phyloP scores from a whole-genome alignment of 2,329 filamentous ascomycete genomes.

The Mollisiaceae sp. region DNA sequence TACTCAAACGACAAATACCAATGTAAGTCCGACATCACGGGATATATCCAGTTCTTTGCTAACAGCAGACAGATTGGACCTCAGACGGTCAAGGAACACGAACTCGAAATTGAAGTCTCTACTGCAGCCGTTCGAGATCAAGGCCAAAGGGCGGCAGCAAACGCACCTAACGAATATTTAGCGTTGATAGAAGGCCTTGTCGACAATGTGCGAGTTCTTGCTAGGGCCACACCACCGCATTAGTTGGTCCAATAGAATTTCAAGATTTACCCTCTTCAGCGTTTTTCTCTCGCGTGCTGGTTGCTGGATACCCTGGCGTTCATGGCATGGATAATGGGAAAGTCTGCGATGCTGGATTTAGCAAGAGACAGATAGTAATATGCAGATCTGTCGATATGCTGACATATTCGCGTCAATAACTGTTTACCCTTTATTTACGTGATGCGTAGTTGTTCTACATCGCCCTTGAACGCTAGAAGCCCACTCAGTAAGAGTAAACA shows the following conservation, averaged over 20 bases:
- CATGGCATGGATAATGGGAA: not conserved
- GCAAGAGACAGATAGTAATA: slow-evolving; percentile 9
- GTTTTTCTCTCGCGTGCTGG: not conserved
- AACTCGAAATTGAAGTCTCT: slow-evolving; percentile 81
- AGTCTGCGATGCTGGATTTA: slow-evolving; percentile 4
- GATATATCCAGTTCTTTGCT: not conserved
- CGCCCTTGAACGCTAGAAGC: not conserved
- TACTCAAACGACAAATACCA: slow-evolving; percentile 69
- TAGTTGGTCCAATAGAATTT: not conserved
- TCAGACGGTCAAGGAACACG: slow-evolving; percentile 68
- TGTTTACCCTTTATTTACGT: not conserved
- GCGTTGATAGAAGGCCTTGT: slow-evolving; percentile 75
- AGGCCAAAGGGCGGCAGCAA: slow-evolving; percentile 58
- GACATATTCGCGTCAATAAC: not conserved
- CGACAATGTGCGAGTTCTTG: slow-evolving; percentile 59
- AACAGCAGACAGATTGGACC: slow-evolving; percentile 31
- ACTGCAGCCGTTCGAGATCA: slow-evolving; percentile 68
- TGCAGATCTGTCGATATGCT: not conserved
- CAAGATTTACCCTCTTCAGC: not conserved
- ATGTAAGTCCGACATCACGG: slow-evolving; percentile 37
- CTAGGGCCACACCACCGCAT: slow-evolving; percentile 26
- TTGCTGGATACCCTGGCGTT: slow-evolving; percentile 17
- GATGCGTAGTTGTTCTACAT: not conserved
- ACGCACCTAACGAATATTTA: slow-evolving; percentile 64
- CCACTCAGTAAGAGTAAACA: not conserved